Percentiles rank a stretch among this genome's conserved stretches.
phyloP scores from a whole-genome alignment of 208 protist genomes.

The Strigomonas culicis region DNA sequence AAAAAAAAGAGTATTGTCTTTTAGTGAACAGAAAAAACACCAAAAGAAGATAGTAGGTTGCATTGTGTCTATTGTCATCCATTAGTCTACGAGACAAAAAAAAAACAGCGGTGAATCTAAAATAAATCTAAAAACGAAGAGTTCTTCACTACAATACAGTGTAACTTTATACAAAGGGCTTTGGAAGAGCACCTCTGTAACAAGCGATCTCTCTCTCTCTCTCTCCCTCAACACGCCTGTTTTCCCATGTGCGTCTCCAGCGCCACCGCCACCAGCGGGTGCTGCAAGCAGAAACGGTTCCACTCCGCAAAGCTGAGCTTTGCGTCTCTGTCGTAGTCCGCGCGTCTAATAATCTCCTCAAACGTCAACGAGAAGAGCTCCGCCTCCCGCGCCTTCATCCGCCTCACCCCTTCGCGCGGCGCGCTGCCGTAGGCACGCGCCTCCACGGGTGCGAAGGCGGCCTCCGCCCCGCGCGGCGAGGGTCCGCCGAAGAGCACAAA shows the following conservation, averaged over 20 bases:
- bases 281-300: background rate
- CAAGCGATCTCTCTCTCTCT: no score
- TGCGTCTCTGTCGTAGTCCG: background rate
- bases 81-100: no score
- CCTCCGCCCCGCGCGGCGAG: background rate
- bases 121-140: no score
- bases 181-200: no score
- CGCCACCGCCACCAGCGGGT: background rate
- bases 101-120: no score
- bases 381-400: background rate
- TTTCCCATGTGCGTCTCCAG: background rate
- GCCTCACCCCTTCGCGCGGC: background rate
- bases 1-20: background rate
- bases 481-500: no score
- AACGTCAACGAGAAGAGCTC: background rate
- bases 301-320: background rate
- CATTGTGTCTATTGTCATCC: no score
- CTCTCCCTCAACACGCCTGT: no score
- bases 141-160: no score
- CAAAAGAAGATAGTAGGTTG: no score
- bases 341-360: constrained; percentile 4
- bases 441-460: background rate
- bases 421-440: background rate
- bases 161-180: no score
- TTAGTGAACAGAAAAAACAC: background rate